phyloP scores from a whole-genome alignment of 2,329 filamentous ascomycete species.

The Zopfia rhizophila region DNA sequence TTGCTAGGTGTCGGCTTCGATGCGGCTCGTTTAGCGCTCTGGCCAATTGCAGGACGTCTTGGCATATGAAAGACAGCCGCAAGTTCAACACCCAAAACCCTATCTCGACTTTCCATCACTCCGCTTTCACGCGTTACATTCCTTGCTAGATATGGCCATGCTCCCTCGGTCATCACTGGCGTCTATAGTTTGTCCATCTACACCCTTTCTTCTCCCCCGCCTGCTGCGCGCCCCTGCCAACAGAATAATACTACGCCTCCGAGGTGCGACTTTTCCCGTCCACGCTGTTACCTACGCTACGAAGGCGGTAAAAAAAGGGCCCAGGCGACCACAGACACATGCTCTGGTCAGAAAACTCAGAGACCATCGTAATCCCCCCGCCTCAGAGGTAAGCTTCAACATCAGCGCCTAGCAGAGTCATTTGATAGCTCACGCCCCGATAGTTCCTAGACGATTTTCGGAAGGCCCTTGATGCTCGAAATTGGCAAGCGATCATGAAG shows the following conservation, averaged over 20 bases:
- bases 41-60: constrained; percentile 42
- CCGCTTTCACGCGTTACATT: constrained; percentile 20
- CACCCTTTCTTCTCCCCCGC: constrained; percentile 48
- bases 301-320: constrained; percentile 14
- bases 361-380: too few species aligned
- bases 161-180: constrained; percentile 39
- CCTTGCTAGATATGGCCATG: constrained; percentile 28
- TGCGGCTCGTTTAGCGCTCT: constrained; percentile 32
- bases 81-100: too few species aligned
- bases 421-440: too few species aligned
- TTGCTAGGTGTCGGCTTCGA: constrained; percentile 43
- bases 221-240: constrained; percentile 30
- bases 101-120: too few species aligned
- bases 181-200: constrained; percentile 43
- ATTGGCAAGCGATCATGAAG: constrained; percentile 28
- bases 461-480: constrained; percentile 27
- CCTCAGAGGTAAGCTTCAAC: too few species aligned
- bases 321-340: too few species aligned
- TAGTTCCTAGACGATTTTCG: constrained; percentile 26
- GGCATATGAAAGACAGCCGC: too few species aligned
- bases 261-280: too few species aligned
- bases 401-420: too few species aligned
- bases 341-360: too few species aligned
- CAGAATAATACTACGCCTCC: constrained; percentile 14
- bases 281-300: constrained; percentile 30